Evolutionary conservation across 805 yeast species (phyloP), one percentile per base, ranked within the genome.

Genomic region (Saccharomycopsis babjevae): DNA sequence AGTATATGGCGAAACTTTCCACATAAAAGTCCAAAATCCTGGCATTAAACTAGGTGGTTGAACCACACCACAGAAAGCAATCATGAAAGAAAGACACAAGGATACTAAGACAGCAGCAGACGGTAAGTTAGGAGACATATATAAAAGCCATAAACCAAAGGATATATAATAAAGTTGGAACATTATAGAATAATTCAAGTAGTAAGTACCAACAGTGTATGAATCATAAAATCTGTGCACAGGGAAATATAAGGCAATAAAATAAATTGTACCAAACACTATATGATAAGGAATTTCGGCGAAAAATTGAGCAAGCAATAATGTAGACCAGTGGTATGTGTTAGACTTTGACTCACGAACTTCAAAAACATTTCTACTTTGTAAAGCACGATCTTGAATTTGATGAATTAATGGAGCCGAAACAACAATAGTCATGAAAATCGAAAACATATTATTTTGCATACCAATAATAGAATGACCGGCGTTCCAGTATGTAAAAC

Each of bases 1-100:
- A 1, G 93, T 86, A 72, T 80, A 79, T 10, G 88, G 96, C 30
- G 89, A 84, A 22, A 77, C 78, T 66, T 86, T 80, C 80, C 87
- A 85, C 91, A 89, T 86, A 70, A 86, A 89, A 56, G 81, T 83
- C 96, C 96, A 89, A 76, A 89, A 89, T 1, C 88, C 84, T 13
- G 96, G 94, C 84, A 88, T 79, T 32, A 62, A 62, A 38, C 22
- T 38, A 38, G 62, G 59, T 16, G 64, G 64, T 68, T 84, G 89
- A 62, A 84, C 75, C 61, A 86, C 85, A 74, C 92, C 90, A 70
- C 88, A 79, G 74, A 88, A 87, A 25, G 84, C 74, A 61, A 86
- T 77, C 67, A 81, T 71, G 69, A 86, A 79, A 40, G 85, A 74
- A 70, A 82, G 79, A 63, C 81, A 71, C 65, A 86, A 71, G 54